Base-by-base conservation (phyloP, 2,329 filamentous ascomycete genomes). In the Eutypa lata region DNA sequence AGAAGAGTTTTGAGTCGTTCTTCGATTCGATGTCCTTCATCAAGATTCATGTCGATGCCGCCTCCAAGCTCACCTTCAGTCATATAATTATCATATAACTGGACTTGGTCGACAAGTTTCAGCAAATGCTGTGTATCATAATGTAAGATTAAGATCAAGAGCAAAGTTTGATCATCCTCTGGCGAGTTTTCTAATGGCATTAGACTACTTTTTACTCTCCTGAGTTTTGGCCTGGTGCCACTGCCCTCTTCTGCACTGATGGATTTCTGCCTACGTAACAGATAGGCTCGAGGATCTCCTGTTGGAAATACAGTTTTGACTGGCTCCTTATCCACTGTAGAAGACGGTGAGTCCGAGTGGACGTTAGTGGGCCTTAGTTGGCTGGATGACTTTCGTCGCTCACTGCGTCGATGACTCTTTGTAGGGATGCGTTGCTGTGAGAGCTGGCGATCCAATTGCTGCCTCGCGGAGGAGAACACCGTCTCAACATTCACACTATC, bases 211-310 rank as follows among this genome's bases (percentile, higher is more conserved):
- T 67, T 68, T 24, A 62, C 11, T 22, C 65, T 63, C 42, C 60
- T 63, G 26, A 60, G 24, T 43, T 61, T 68, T 24, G 53, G 54
- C 18, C 51, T 58, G 16, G 49, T 26, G 10, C 26, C 40, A 10
- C n/a, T 51, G 6, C 14, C 3, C 28, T 53, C 56, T 19, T 55
- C 57, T 33, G 57, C 56, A 37, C 57, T 59, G 35, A 63, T 56
- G 1, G 65, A 68, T 47, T 67, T 69, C 50, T 69, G 67, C 44
- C 64, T 59, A 10, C 67, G 64, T 19, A 68, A 49, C 21, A 69
- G 62, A 48, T 69, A 69, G 21, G 66, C 64, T 48, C 67, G 61
- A 22, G 67, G 66, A 42, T 69, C 67, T 26, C 55, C 60, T 26
- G 47, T 50, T 13, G 60, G 55, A 10, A 69, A 47, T 3, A 58